phyloP scores from a whole-genome alignment of 2,329 filamentous ascomycete genomes.

The Alternaria triticimaculans region DNA sequence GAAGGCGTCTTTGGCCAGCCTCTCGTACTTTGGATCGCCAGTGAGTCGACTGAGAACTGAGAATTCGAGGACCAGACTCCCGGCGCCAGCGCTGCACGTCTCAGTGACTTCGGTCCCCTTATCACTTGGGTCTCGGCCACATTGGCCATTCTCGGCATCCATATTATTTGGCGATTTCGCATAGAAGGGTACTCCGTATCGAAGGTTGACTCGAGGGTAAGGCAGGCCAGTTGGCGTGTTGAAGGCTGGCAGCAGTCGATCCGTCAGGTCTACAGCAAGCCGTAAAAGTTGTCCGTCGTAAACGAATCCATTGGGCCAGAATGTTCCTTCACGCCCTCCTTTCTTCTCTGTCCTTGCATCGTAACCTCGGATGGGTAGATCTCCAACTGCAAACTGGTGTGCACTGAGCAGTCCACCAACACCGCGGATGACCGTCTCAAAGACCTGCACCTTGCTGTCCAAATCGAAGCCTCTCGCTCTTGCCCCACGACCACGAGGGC shows the following conservation, averaged over 20 bases:
- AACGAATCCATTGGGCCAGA: conserved; percentile 76
- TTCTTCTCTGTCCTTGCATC: conserved; percentile 55
- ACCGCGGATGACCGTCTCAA: conserved; percentile 95
- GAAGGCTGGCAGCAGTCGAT: conserved; percentile 88
- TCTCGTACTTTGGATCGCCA: conserved; percentile 86
- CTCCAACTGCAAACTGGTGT: conserved; percentile 90
- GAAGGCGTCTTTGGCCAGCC: conserved; percentile 87
- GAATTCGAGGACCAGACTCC: conserved; percentile 92
- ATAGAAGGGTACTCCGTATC: conserved; percentile 91
- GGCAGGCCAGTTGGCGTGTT: conserved; percentile 90
- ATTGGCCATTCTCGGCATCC: conserved; percentile 57
- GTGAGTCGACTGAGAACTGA: conserved; percentile 88
- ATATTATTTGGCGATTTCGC: conserved; percentile 80
- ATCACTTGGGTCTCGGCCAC: conserved; percentile 53
- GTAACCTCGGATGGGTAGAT: conserved; percentile 85
- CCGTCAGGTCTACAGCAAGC: conserved; percentile 84
- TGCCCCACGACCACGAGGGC: conserved; percentile 71
- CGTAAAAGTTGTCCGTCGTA: conserved; percentile 91
- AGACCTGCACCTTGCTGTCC: conserved; percentile 98
- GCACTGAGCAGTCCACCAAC: conserved; percentile 90
- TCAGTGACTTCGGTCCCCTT: conserved; percentile 79
- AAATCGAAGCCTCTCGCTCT: conserved; percentile 86
- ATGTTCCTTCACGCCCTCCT: conserved; percentile 56
- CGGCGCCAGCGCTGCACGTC: conserved; percentile 96
- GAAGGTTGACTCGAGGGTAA: conserved; percentile 91